A percentile compares a stretch with the other conserved stretches of the same genome.
phyloP scores from a whole-genome alignment of 106 monocot species.

The Dendrobium huoshanense region DNA sequence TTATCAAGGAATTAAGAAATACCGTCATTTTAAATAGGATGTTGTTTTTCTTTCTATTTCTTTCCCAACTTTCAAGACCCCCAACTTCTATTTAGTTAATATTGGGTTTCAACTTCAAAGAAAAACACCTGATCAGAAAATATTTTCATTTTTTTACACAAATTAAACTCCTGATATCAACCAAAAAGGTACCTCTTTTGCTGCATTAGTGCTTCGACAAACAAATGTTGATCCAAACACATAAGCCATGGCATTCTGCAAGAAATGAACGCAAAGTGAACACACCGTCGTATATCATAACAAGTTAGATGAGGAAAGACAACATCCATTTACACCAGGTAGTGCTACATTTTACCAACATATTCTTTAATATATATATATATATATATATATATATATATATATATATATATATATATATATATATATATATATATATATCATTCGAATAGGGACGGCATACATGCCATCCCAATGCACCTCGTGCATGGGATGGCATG shows the following conservation, averaged over 20 bases:
- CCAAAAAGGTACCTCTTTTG: slow-evolving; percentile 61
- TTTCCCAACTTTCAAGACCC: neutral
- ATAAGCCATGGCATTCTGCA: slow-evolving; percentile 94
- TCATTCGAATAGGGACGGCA: neutral
- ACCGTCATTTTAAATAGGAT: neutral
- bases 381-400: no score
- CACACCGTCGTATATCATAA: neutral
- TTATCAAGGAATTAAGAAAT: neutral
- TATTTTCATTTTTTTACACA: neutral
- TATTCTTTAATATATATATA: neutral
- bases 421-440: neutral
- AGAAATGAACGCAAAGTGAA: neutral
- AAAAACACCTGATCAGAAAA: neutral
- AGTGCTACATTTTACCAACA: neutral
- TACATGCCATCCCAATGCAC: neutral
- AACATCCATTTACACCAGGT: neutral
- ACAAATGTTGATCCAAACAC: slow-evolving; percentile 97
- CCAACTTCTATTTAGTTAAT: neutral
- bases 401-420: no score
- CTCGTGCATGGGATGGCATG: neutral
- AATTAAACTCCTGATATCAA: neutral
- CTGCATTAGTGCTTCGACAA: slow-evolving; percentile 67
- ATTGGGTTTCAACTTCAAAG: neutral
- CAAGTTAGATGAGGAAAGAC: neutral
- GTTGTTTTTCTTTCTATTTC: neutral